Conservation (phyloP, 805 yeast species). For the Saccharomycopsis sp. region DNA sequence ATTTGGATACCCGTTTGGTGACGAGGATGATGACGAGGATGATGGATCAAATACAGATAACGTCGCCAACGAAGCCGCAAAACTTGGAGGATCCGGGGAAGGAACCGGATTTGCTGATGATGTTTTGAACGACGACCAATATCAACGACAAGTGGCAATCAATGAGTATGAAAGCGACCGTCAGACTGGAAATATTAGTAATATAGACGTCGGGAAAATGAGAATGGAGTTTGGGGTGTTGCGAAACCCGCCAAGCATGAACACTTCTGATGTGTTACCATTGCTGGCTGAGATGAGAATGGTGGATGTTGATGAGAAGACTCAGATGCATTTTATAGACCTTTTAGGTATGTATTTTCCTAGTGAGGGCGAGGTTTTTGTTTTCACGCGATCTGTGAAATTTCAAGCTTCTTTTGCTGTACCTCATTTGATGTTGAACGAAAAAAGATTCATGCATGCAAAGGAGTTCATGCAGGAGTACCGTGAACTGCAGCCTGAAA, state of each 20-base stretch:
- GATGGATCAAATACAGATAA: neutral
- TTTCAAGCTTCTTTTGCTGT: constrained; percentile 55
- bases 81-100: constrained; percentile 26
- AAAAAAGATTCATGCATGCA: constrained; percentile 23
- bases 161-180: constrained; percentile 20
- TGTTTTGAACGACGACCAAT: constrained; percentile 6
- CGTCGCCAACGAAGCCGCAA: constrained; percentile 15
- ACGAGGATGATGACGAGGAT: constrained; percentile 17
- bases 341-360: constrained; percentile 63
- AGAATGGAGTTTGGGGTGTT: constrained; percentile 4
- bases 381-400: constrained; percentile 56
- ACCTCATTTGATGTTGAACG: constrained; percentile 45
- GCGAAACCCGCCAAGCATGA: constrained; percentile 1
- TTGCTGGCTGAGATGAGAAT: neutral
- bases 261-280: constrained; percentile 25
- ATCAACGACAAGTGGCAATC: constrained; percentile 7
- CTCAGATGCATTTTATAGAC: constrained; percentile 37
- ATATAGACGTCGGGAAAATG: constrained; percentile 28
- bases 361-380: constrained; percentile 53
- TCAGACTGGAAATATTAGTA: constrained; percentile 30
- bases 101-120: constrained; percentile 22
- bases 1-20: constrained; percentile 1
- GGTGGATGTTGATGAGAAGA: constrained; percentile 41
- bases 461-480: constrained; percentile 23
- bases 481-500: neutral